Evolutionary conservation across 495 filamentous ascomycete species (phyloP).

Genomic region (Aspergillus wentii): DNA sequence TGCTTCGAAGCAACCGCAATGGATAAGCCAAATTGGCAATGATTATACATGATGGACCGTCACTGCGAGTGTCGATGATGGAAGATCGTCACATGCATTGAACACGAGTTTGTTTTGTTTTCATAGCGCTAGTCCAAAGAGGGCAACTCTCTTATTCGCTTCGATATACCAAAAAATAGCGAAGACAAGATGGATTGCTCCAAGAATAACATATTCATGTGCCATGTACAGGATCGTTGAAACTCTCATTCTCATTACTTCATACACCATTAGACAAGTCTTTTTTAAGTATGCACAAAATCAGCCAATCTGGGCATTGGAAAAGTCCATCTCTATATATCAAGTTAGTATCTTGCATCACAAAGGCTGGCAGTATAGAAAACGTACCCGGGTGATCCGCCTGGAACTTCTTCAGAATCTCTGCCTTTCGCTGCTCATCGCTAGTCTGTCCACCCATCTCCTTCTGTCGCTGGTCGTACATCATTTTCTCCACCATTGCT

Average conservation of each 20-base stretch:
- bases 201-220: slow-evolving; percentile 2
- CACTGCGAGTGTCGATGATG: too few relatives aligned
- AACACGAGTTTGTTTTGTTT: too few relatives aligned
- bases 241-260: too few relatives aligned
- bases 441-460: slow-evolving; percentile 82
- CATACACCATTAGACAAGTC: slow-evolving; percentile 15
- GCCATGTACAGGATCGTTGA: too few relatives aligned
- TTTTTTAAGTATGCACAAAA: not conserved
- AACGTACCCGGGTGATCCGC: slow-evolving; percentile 79
- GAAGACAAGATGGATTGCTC: too few relatives aligned
- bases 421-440: slow-evolving; percentile 89
- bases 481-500: slow-evolving; percentile 99
- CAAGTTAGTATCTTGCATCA: slow-evolving; percentile 9
- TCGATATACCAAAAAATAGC: too few relatives aligned
- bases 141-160: slow-evolving; percentile 9
- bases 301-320: slow-evolving; percentile 39
- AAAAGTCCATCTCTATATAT: slow-evolving; percentile 48
- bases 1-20: too few relatives aligned
- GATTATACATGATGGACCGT: too few relatives aligned
- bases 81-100: too few relatives aligned
- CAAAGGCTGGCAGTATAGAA: slow-evolving; percentile 28
- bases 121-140: slow-evolving; percentile 3
- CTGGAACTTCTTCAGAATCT: slow-evolving; percentile 91
- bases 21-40: too few relatives aligned
- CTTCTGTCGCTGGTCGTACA: slow-evolving; percentile 98